Conservation (phyloP, 768 basidiomycete species). For the Pisolithus sp. region DNA sequence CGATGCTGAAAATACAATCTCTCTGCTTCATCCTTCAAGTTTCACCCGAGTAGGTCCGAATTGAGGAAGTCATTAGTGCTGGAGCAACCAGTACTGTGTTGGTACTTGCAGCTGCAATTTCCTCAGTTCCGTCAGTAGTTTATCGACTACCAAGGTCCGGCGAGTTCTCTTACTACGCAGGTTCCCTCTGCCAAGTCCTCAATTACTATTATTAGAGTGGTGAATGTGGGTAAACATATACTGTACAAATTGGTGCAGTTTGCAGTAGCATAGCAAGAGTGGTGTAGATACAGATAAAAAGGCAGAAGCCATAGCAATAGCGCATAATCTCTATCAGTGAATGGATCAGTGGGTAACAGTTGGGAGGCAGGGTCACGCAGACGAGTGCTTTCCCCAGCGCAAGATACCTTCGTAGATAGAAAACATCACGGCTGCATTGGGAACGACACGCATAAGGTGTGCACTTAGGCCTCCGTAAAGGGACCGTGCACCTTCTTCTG, state of each 20-base stretch:
- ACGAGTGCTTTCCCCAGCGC: conserved; percentile 39
- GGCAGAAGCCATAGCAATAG: conserved; percentile 6
- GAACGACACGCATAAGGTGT: conserved; percentile 94
- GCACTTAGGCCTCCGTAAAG: conserved; percentile 91
- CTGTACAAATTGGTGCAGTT: conserved; percentile 11
- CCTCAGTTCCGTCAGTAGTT: too few relatives aligned
- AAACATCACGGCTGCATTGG: conserved; percentile 97
- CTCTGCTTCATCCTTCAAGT: too few relatives aligned
- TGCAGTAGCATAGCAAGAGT: conserved; percentile 8
- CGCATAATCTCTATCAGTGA: conserved; percentile 5
- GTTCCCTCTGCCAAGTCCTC: too few relatives aligned
- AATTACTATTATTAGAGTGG: conserved; percentile 13
- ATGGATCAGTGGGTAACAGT: background rate
- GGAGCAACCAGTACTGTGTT: too few relatives aligned
- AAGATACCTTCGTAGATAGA: conserved; percentile 86
- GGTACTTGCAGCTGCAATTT: too few relatives aligned
- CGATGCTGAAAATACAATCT: too few relatives aligned
- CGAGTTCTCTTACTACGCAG: too few relatives aligned
- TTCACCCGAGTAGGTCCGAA: too few relatives aligned
- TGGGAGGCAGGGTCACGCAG: background rate
- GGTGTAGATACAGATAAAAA: conserved; percentile 6
- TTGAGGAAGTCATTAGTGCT: too few relatives aligned
- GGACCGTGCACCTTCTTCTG: conserved; percentile 82
- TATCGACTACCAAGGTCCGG: too few relatives aligned
- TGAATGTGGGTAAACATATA: conserved; percentile 22